Evolutionary conservation across 306 rosid genomes (phyloP), one percentile per base, ranked within the genome.

Genomic region (Castanea crenata): DNA sequence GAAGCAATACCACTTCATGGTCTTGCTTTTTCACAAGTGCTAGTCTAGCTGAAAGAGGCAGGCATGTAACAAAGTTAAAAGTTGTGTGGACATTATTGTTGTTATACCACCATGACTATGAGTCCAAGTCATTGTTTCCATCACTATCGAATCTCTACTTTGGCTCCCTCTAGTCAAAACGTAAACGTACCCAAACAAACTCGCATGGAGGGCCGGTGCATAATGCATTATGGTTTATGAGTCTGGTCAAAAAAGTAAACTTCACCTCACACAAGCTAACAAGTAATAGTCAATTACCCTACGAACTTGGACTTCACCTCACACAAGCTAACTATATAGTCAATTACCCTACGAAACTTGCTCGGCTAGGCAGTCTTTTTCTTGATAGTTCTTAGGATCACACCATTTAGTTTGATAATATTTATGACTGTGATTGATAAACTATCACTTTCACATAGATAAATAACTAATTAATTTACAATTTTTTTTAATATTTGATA

Each of bases 181-280:
- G 81, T 78, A 82, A 82, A 85, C 83, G 77, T 72, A 44, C 67
- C 84, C 80, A 78, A 75, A 67, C 29, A 59, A 64, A 3, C 16
- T 12, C 54, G 5, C 54, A 77, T 75, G 27, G 70, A 14, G 15
- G 82, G 89, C 81, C 89, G 87, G 89, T 88, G 90, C 81, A 35
- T 65, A 20, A 58, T 29, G 74, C 67, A 41, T 68, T 14, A 6
- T 68, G 15, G 27, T 27, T 46, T 85, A 77, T 83, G 84, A 88
- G 74, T 73, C 27, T n/a, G n/a, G 67, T 70, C 20, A 70, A 64
- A 80, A 78, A 80, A 57, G 49, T 2, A 41, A 8, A 2, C 46
- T 35, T 21, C 73, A 76, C 23, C 52, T 56, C 38, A 29, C 35
- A 75, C 78, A 80, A 81, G 77, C 52, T 34, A 59, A 83, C 54